Conservation (phyloP, 305 asterid species). For the Fraxinus platypoda region DNA sequence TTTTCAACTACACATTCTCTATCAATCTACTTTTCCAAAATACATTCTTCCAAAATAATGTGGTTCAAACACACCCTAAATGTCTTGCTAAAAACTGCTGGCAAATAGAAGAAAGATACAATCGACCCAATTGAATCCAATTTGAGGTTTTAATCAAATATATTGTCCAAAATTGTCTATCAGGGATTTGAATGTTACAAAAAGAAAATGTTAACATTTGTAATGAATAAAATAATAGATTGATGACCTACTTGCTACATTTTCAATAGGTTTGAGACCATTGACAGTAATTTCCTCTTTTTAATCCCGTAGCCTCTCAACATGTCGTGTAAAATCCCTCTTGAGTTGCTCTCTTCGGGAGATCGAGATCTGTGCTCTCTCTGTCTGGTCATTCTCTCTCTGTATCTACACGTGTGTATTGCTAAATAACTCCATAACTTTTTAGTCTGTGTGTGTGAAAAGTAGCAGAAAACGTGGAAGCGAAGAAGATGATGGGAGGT, state of each 20-base stretch:
- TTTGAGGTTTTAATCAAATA: not conserved
- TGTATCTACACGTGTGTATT: not conserved
- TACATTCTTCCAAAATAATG: too few relatives aligned
- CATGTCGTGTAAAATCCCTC: not conserved
- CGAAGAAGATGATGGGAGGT: slow-evolving; percentile 23
- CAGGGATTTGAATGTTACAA: not conserved
- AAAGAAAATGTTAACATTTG: not conserved
- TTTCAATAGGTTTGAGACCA: not conserved
- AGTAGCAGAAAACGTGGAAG: slow-evolving; percentile 33
- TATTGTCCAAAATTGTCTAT: not conserved
- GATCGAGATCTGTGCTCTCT: slow-evolving; percentile 22
- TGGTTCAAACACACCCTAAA: too few relatives aligned
- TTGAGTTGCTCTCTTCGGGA: not conserved
- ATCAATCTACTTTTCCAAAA: too few relatives aligned
- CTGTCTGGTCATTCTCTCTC: not conserved
- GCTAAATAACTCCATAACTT: not conserved
- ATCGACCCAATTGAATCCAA: not conserved
- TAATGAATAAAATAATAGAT: not conserved
- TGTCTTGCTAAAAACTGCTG: not conserved
- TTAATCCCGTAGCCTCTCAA: not conserved
- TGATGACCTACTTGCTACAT: not conserved
- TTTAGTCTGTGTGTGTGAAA: not conserved
- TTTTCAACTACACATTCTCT: too few relatives aligned
- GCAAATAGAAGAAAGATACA: not conserved
- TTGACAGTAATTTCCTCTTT: not conserved